Evolutionary conservation across 306 rosid genomes (phyloP).

Genomic region (Dalbergia cultrata): DNA sequence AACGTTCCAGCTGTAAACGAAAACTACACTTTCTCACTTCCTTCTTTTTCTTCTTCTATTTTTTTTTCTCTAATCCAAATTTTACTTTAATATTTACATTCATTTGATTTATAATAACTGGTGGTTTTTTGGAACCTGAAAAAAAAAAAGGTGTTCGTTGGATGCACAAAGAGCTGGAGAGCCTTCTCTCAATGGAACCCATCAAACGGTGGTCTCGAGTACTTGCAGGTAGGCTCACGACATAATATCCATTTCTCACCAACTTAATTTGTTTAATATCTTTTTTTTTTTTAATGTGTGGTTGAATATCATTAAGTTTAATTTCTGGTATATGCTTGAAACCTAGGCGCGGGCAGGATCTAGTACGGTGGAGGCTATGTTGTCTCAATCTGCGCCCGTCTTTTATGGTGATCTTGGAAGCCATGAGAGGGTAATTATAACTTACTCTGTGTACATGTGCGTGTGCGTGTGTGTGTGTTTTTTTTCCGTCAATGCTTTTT

Average conservation of each 20-base stretch:
- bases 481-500: neutral
- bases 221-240: conserved; percentile 67
- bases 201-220: conserved; percentile 72
- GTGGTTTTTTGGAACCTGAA: neutral
- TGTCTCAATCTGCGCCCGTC: conserved; percentile 73
- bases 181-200: conserved; percentile 82
- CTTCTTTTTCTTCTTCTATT: neutral
- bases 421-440: conserved; percentile 82
- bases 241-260: neutral
- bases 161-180: conserved; percentile 73
- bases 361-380: conserved; percentile 87
- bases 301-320: conserved; percentile 7
- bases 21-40: conserved; percentile 14
- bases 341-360: conserved; percentile 75
- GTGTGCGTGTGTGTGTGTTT: too few species aligned
- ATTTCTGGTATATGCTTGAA: conserved; percentile 29
- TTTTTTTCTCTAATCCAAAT: neutral
- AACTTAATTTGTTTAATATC: neutral
- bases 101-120: neutral
- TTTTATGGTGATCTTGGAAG: conserved; percentile 93
- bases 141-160: conserved; percentile 64
- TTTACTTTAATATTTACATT: neutral
- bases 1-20: conserved; percentile 55
- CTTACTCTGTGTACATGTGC: neutral
- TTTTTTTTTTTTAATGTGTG: neutral